phyloP scores from a whole-genome alignment of 2,329 filamentous ascomycete genomes.

The Phoma herbarum region DNA sequence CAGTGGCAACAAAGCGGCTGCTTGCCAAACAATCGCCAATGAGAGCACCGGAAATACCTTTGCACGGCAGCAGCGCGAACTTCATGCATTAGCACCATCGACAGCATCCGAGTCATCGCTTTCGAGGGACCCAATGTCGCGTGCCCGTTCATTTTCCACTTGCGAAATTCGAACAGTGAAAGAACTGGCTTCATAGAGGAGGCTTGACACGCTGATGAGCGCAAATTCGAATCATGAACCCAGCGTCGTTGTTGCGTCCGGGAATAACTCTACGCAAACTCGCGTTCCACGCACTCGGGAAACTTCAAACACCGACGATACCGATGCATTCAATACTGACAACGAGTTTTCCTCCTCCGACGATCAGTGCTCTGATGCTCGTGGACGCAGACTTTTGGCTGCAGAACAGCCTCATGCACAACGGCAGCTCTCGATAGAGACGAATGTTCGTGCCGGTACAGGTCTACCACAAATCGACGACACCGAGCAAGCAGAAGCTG shows the following conservation, averaged over 20 bases:
- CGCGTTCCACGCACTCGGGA: slow-evolving; percentile 3
- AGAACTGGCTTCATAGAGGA: slow-evolving; percentile 6
- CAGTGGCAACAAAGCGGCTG: slow-evolving; percentile 16
- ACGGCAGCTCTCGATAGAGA: slow-evolving; percentile 32
- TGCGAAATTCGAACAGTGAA: background rate
- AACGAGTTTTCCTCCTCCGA: background rate
- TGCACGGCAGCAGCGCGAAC: slow-evolving; percentile 1
- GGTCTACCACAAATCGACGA: slow-evolving; percentile 32
- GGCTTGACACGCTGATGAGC: slow-evolving; percentile 16
- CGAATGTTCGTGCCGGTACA: slow-evolving; percentile 29
- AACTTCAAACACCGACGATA: slow-evolving; percentile 8
- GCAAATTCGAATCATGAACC: slow-evolving; percentile 2
- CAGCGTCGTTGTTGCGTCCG: slow-evolving; percentile 17
- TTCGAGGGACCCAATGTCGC: slow-evolving; percentile 9
- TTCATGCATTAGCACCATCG: slow-evolving; percentile 12
- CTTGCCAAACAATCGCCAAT: slow-evolving; percentile 7
- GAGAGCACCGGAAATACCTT: slow-evolving; percentile 5
- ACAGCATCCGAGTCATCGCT: slow-evolving; percentile 2
- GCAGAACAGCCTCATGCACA: slow-evolving; percentile 11
- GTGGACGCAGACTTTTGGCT: background rate
- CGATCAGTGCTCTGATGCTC: slow-evolving; percentile 6
- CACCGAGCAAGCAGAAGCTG: slow-evolving; percentile 33
- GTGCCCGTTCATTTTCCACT: background rate
- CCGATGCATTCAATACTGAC: background rate
- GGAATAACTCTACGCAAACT: slow-evolving; percentile 5